phyloP scores from a whole-genome alignment of 495 filamentous ascomycete genomes.

The Hypoxylon intermedium region DNA sequence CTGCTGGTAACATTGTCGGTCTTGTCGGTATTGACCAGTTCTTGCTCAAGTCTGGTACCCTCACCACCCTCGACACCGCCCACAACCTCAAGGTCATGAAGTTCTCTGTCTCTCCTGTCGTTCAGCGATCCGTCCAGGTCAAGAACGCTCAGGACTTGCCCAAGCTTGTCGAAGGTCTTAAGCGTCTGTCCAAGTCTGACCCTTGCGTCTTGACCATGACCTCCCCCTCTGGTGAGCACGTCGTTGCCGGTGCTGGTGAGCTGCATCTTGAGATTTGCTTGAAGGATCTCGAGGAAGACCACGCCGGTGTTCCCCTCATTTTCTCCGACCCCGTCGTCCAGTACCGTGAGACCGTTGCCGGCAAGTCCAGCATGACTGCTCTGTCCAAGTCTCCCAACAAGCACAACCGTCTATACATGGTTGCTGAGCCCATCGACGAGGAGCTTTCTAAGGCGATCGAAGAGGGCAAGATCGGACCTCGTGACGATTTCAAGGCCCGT shows the following conservation, averaged over 20 bases:
- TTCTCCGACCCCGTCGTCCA: conserved; percentile 96
- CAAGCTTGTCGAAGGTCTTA: conserved; percentile 99
- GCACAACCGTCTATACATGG: conserved; percentile 99
- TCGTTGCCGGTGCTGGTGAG: conserved; percentile 99
- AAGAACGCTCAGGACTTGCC: conserved; percentile 99
- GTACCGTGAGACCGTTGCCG: conserved; percentile 94
- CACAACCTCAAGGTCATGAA: conserved; percentile 99
- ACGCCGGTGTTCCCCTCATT: conserved; percentile 95
- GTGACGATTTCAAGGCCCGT: conserved; percentile 99
- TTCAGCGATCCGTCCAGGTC: conserved; percentile 97
- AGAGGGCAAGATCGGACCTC: conserved; percentile 85
- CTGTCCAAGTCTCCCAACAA: conserved; percentile 99
- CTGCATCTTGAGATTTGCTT: conserved; percentile 99
- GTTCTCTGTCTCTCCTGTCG: conserved; percentile 99
- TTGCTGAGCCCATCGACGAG: conserved; percentile 86
- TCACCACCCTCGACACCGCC: conserved; percentile 94
- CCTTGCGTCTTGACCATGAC: conserved; percentile 94
- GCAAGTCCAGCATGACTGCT: conserved; percentile 86
- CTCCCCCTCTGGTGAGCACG: conserved; percentile 92
- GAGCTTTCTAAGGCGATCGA: conserved; percentile 92
- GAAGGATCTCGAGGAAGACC: conserved; percentile 99
- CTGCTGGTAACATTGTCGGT: conserved; percentile 98
- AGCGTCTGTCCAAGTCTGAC: conserved; percentile 99
- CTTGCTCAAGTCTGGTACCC: conserved; percentile 99
- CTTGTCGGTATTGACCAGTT: conserved; percentile 99